Conservation (phyloP, 1,284 basidiomycete species). For the Puccinia horiana region DNA sequence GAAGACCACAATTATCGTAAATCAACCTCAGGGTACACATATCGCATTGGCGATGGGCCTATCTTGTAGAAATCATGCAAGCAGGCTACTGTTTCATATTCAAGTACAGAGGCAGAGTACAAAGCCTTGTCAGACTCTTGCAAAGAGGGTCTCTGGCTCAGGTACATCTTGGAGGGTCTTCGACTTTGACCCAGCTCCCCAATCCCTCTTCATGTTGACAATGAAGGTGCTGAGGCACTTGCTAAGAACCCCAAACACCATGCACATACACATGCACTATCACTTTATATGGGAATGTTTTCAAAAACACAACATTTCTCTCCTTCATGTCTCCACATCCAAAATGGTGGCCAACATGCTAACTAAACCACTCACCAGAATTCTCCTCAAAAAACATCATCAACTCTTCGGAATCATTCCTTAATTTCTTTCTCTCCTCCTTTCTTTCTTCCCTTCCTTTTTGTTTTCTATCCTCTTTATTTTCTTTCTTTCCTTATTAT, state of each 20-base stretch:
- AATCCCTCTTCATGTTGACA: too few relatives aligned
- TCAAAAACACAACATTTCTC: not conserved
- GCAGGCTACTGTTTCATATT: too few relatives aligned
- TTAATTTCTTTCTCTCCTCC: not conserved
- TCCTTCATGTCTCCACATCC: not conserved
- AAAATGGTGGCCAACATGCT: too few relatives aligned
- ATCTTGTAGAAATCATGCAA: slow-evolving; percentile 7
- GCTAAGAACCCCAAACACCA: not conserved
- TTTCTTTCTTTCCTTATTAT: not conserved
- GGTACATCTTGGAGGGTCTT: not conserved
- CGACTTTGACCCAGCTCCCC: too few relatives aligned
- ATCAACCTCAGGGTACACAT: slow-evolving; percentile 4
- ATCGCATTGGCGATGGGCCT: not conserved
- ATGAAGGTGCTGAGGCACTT: too few relatives aligned
- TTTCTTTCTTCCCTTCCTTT: too few relatives aligned
- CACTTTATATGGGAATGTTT: not conserved
- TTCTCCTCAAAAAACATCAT: not conserved
- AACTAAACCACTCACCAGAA: not conserved
- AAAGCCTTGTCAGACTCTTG: not conserved
- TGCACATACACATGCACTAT: not conserved
- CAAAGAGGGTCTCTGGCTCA: not conserved
- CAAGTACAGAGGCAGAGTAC: too few relatives aligned
- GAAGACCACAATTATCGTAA: not conserved
- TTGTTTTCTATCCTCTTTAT: not conserved
- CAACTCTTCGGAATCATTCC: not conserved